These are phyloP conservation scores for Suzukiozyma palmioleophila DNA, from an alignment of 1,139 yeast genomes.

Conservation along the genomic window DNA sequence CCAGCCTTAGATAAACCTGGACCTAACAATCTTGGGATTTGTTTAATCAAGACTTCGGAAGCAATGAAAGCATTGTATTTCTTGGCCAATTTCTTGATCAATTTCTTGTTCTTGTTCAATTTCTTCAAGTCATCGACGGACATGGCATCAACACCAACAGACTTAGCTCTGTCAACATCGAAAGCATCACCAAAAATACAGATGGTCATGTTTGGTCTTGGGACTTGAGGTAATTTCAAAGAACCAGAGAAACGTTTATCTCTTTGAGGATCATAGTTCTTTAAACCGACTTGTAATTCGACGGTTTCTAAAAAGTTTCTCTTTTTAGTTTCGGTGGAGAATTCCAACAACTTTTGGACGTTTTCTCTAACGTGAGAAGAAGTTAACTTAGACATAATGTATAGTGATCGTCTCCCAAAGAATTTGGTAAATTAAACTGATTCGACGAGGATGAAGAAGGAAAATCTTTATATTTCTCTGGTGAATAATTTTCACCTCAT, in stretches of 20 bases:
- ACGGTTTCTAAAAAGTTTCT: slow-evolving; percentile 99
- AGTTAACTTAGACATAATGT: slow-evolving; percentile 87
- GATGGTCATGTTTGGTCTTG: slow-evolving; percentile 99
- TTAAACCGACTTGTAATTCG: slow-evolving; percentile 98
- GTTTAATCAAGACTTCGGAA: slow-evolving; percentile 98
- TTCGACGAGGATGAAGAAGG: slow-evolving; percentile 47
- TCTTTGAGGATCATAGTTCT: slow-evolving; percentile 99
- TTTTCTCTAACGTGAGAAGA: slow-evolving; percentile 93
- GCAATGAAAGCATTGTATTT: slow-evolving; percentile 99
- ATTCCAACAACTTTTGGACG: slow-evolving; percentile 88
- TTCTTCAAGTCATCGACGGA: slow-evolving; percentile 99
- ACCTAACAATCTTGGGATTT: slow-evolving; percentile 99
- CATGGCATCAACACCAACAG: slow-evolving; percentile 99
- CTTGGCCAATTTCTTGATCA: slow-evolving; percentile 99
- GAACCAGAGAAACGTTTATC: slow-evolving; percentile 99
- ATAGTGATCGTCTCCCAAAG: slow-evolving; percentile 66
- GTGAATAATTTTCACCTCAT: slow-evolving; percentile 1
- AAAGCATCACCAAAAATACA: slow-evolving; percentile 99
- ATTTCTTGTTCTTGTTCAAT: slow-evolving; percentile 99
- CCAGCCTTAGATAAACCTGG: slow-evolving; percentile 99
- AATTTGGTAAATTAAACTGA: slow-evolving; percentile 43
- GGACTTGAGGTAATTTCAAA: slow-evolving; percentile 96
- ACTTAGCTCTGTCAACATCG: slow-evolving; percentile 99
- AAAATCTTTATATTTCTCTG: neutral
- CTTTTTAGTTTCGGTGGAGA: slow-evolving; percentile 96